Base-by-base conservation (phyloP, 106 monocot species). In the Dioscorea alata region DNA sequence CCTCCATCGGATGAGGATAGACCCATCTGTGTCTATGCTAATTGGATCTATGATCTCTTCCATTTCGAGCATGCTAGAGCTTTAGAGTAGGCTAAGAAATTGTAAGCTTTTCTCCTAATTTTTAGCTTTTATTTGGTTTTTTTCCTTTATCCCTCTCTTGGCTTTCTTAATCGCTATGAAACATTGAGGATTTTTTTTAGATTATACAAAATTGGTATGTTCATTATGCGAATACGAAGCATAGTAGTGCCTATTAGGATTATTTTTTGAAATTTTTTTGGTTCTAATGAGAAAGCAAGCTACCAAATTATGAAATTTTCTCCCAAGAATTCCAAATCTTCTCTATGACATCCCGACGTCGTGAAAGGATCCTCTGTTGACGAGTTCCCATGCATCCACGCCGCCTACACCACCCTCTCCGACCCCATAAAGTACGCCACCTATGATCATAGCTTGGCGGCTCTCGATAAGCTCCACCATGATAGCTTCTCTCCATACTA, bases 41-140 rank as follows among this genome's bases (percentile, higher is more conserved):
- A 88, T 61, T 83, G 88, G 75, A 88, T 88, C 71, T 88, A 77
- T 61, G 88, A 88, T 68, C 77, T 88, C 48, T 88, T 88, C 83
- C 88, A 88, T 75, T 88, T 88, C 49, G 88, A 84, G 23, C 88
- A 88, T 65, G 88, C 88, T 18, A 77, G 83, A 6, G 79, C 88
- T 12, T 78, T 88, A 15, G 88, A 88, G 78, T 84, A 88, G 69
- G 88, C 88, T 49, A 88, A 88, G 72, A 78, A 75, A 60, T 50
- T 75, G 88, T 88, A 24, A 73, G 79, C 42, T 42, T 42, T 42
- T 42, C 10, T 42, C 42, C 42, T 42, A 10, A 6, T 42, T 42
- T 42, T 42, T 42, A 6, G 42, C 42, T 42, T 42, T 42, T 28
- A 3, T 28, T 28, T 28, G 28, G n/a, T 1, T 28, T 42, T 42